Conservation (phyloP, 2,329 filamentous ascomycete genomes). For the Harringtonia aguacate region DNA sequence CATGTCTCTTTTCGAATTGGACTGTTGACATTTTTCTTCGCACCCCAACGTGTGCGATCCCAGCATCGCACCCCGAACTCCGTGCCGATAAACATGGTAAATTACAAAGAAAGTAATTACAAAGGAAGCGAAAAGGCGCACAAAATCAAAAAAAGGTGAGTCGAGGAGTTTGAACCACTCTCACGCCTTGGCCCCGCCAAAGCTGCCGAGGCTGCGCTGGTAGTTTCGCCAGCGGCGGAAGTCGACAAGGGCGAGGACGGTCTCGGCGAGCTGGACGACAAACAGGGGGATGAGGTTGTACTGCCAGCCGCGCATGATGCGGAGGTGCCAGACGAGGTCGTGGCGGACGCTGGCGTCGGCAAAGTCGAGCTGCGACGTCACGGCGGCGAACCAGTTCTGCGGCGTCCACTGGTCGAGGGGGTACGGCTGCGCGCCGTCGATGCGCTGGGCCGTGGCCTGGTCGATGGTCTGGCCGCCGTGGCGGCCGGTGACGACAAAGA, state of each 20-base stretch:
- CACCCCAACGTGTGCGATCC: too few relatives aligned
- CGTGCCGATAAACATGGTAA: too few relatives aligned
- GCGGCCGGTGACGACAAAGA: slow-evolving; percentile 20
- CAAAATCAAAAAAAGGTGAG: too few relatives aligned
- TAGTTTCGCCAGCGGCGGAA: slow-evolving; percentile 1
- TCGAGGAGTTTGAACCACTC: too few relatives aligned
- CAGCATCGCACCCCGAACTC: too few relatives aligned
- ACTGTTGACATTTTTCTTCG: too few relatives aligned
- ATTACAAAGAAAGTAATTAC: too few relatives aligned
- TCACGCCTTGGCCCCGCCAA: neutral
- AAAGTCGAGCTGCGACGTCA: slow-evolving; percentile 19
- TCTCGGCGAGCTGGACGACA: slow-evolving; percentile 12
- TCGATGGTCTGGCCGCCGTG: slow-evolving; percentile 22
- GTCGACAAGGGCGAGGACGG: slow-evolving; percentile 7
- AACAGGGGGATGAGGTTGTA: slow-evolving; percentile 24
- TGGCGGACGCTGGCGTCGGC: slow-evolving; percentile 11
- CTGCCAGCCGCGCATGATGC: slow-evolving; percentile 23
- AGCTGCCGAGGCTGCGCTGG: neutral
- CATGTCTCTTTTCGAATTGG: too few relatives aligned
- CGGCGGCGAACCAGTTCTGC: slow-evolving; percentile 26
- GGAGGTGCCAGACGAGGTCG: slow-evolving; percentile 17
- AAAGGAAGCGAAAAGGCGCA: too few relatives aligned
- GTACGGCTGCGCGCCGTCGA: slow-evolving; percentile 14
- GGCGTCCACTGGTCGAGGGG: slow-evolving; percentile 24
- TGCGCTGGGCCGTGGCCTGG: slow-evolving; percentile 12